Conservation (phyloP, 106 monocot genomes). For the Triglochin maritima region DNA sequence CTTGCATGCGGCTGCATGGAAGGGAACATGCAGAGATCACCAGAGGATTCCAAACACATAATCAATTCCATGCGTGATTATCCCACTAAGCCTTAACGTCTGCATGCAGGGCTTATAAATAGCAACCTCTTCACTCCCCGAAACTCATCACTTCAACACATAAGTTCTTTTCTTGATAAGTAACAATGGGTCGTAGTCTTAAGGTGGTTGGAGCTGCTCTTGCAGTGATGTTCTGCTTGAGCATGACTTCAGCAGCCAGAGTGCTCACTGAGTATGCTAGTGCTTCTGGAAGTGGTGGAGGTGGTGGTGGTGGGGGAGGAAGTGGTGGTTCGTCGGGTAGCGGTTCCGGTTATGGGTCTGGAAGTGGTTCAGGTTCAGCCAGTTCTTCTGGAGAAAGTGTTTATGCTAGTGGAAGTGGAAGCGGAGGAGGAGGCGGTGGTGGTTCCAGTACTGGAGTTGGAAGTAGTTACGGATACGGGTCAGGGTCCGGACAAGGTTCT, state of each 20-base stretch:
- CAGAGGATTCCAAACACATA: no score
- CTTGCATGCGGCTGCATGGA: no score
- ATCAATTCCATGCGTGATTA: no score
- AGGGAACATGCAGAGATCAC: no score
- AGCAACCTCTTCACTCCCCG: no score
- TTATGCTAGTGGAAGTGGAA: constrained; percentile 1
- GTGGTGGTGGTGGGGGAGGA: not conserved
- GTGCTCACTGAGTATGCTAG: not conserved
- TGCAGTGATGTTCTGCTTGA: not conserved
- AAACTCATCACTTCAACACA: no score
- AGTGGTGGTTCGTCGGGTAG: not conserved
- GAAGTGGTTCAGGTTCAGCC: not conserved
- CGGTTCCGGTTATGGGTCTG: not conserved
- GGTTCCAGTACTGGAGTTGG: not conserved
- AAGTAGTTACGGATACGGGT: not conserved
- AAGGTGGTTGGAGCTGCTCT: not conserved
- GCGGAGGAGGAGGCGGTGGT: not conserved
- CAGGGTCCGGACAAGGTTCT: not conserved
- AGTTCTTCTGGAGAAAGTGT: not conserved
- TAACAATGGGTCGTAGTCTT: not conserved
- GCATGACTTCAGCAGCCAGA: not conserved
- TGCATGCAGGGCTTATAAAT: no score
- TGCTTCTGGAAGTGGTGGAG: not conserved
- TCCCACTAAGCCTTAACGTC: no score
- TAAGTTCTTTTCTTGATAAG: not conserved